phyloP scores from a whole-genome alignment of 1,139 yeast genomes.

The Protomyces arabidopsidicola region DNA sequence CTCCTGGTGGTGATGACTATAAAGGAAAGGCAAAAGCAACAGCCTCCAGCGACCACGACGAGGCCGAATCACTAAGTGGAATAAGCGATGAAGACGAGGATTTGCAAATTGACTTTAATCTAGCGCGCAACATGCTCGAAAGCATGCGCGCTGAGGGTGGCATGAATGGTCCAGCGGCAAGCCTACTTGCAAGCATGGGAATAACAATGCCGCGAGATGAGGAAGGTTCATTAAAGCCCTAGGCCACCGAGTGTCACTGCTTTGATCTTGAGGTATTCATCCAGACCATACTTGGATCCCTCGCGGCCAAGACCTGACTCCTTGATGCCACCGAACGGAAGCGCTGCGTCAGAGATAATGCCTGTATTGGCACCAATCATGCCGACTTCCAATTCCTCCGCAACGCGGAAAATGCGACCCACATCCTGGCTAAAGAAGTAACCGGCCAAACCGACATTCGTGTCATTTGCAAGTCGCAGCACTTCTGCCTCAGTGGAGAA shows the following conservation, averaged over 20 bases:
- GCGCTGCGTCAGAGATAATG: slow-evolving; percentile 62
- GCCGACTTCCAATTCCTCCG: slow-evolving; percentile 69
- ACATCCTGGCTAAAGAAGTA: slow-evolving; percentile 71
- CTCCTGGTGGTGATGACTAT: neutral
- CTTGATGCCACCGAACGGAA: slow-evolving; percentile 80
- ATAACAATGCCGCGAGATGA: slow-evolving; percentile 22
- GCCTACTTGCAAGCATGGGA: slow-evolving; percentile 39
- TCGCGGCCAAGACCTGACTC: slow-evolving; percentile 84
- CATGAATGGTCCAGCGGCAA: slow-evolving; percentile 42
- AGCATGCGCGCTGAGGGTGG: slow-evolving; percentile 39
- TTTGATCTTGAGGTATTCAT: slow-evolving; percentile 58
- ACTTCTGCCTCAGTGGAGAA: slow-evolving; percentile 71
- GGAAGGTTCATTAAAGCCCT: neutral
- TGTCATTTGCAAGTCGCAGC: slow-evolving; percentile 61
- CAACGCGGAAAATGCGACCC: slow-evolving; percentile 55
- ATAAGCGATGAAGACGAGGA: slow-evolving; percentile 34
- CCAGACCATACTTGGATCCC: slow-evolving; percentile 60
- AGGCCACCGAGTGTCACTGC: slow-evolving; percentile 55
- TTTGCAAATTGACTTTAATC: slow-evolving; percentile 28
- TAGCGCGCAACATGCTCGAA: slow-evolving; percentile 36
- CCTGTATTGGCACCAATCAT: slow-evolving; percentile 82
- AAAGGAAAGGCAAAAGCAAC: neutral
- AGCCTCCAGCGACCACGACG: slow-evolving; percentile 4
- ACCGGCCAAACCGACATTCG: slow-evolving; percentile 78
- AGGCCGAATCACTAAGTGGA: slow-evolving; percentile 32